Percentiles rank a stretch among this genome's conserved stretches.
These are phyloP conservation scores for Suillus plorans DNA, from an alignment of 768 basidiomycete genomes.

Conservation along the genomic window DNA sequence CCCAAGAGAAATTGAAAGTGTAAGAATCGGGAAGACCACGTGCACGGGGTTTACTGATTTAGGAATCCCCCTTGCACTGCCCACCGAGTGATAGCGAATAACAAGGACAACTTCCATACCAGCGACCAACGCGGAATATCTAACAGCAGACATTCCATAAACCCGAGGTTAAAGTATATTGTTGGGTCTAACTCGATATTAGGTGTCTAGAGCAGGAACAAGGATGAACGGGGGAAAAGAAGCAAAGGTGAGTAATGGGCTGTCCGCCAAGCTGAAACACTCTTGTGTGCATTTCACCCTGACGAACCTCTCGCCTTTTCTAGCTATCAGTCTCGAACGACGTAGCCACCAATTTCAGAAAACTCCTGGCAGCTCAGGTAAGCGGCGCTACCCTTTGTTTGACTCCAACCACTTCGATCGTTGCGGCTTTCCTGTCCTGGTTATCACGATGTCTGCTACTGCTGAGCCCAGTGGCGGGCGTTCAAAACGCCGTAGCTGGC, in stretches of 20 bases:
- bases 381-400: conserved; percentile 24
- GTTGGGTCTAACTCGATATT: neutral
- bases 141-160: neutral
- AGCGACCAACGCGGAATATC: neutral
- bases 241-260: conserved; percentile 27
- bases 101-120: neutral
- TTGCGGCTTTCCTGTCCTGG: conserved; percentile 9
- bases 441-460: conserved; percentile 13
- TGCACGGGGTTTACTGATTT: neutral
- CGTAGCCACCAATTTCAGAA: conserved; percentile 26
- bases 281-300: conserved; percentile 7
- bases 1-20: no score
- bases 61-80: neutral
- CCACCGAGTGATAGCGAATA: neutral
- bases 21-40: neutral
- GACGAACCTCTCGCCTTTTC: conserved; percentile 23
- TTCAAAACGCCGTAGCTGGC: conserved; percentile 27
- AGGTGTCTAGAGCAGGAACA: conserved; percentile 2
- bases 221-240: conserved; percentile 29
- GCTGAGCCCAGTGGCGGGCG: conserved; percentile 9
- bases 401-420: conserved; percentile 13
- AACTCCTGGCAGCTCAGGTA: conserved; percentile 30
- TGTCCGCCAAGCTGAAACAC: conserved; percentile 20
- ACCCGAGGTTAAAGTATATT: neutral
- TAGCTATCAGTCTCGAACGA: conserved; percentile 25